phyloP scores from a whole-genome alignment of 768 basidiomycete species.

The Russula ochroleuca region DNA sequence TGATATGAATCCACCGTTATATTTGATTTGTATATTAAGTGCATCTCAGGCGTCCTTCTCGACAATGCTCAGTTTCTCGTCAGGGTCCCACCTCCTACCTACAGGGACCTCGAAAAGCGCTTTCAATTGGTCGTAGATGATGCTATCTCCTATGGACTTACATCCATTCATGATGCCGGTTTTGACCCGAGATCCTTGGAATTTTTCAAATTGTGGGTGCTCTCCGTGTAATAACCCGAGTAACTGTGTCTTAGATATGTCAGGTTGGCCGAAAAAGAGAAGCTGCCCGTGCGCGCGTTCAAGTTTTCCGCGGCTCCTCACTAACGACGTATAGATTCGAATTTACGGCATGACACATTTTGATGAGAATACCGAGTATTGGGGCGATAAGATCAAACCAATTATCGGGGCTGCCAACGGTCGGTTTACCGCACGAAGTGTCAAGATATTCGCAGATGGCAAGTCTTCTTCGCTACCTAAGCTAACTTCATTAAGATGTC shows the following conservation, averaged over 20 bases:
- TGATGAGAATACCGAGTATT: slow-evolving; percentile 62
- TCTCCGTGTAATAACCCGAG: slow-evolving; percentile 12
- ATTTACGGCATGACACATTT: slow-evolving; percentile 76
- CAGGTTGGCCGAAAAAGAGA: slow-evolving; percentile 58
- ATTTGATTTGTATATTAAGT: slow-evolving; percentile 6
- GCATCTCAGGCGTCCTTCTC: slow-evolving; percentile 57
- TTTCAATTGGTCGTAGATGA: slow-evolving; percentile 63
- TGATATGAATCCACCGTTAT: slow-evolving; percentile 30
- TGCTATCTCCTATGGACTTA: slow-evolving; percentile 68
- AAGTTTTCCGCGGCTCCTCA: not conserved
- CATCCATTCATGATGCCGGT: slow-evolving; percentile 84
- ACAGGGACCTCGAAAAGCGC: slow-evolving; percentile 54
- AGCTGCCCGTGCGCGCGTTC: slow-evolving; percentile 50
- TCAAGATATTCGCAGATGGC: slow-evolving; percentile 79
- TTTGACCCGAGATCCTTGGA: slow-evolving; percentile 61
- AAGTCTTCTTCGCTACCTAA: slow-evolving; percentile 20
- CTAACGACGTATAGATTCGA: slow-evolving; percentile 48
- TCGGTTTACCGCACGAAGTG: slow-evolving; percentile 64
- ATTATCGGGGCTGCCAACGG: slow-evolving; percentile 56
- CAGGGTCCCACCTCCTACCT: slow-evolving; percentile 56
- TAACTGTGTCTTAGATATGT: slow-evolving; percentile 11
- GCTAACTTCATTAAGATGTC: slow-evolving; percentile 5
- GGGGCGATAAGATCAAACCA: slow-evolving; percentile 60
- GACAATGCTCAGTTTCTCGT: slow-evolving; percentile 85
- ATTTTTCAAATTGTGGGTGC: slow-evolving; percentile 63